Conservation (phyloP, 2,329 filamentous ascomycete genomes). For the Epichloe sibirici region DNA sequence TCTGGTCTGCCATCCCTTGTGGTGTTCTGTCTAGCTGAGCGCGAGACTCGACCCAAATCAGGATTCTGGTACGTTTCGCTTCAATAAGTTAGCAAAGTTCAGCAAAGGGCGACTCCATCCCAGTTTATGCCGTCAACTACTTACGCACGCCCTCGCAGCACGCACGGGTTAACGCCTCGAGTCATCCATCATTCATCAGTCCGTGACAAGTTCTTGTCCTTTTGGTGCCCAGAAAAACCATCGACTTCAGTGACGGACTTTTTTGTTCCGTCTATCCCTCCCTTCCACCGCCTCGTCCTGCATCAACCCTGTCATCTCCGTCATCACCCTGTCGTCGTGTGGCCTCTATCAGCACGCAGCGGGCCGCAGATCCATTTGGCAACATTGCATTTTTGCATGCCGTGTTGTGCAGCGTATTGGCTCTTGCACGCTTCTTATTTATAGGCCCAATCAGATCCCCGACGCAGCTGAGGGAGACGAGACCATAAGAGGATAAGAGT, state of each 20-base stretch:
- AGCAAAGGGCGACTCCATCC: background rate
- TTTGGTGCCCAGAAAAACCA: background rate
- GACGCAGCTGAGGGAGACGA: no score
- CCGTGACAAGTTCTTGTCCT: background rate
- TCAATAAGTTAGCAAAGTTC: background rate
- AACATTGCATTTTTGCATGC: no score
- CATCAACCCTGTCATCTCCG: no score
- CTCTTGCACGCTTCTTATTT: no score
- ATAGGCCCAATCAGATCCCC: no score
- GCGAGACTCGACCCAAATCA: background rate
- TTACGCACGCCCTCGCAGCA: background rate
- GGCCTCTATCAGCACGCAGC: background rate
- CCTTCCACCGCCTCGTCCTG: no score
- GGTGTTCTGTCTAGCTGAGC: background rate
- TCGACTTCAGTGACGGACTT: background rate
- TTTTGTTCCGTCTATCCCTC: no score
- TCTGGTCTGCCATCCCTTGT: background rate
- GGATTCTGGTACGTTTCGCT: background rate
- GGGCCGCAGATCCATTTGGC: no score
- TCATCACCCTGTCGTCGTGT: background rate
- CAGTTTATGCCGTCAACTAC: background rate
- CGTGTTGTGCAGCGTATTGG: no score
- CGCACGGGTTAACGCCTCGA: background rate
- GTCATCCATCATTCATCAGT: background rate
- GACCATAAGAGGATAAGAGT: background rate